Evolutionary conservation across 371 early-diverging fungal genomes (phyloP).

Genomic region (Rhizopus stolonifer): DNA sequence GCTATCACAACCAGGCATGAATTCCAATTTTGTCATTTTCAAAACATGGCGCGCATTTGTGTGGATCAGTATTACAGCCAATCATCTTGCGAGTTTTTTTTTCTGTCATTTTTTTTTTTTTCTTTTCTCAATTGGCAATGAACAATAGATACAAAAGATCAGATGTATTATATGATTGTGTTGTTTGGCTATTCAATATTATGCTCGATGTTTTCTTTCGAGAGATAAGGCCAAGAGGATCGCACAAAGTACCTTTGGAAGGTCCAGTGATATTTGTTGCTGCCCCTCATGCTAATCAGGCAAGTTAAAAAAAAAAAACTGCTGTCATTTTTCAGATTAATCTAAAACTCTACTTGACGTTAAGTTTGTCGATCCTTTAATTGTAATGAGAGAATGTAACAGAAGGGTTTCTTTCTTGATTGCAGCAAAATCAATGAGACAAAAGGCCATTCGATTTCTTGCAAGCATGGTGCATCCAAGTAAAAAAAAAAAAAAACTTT

Average conservation of each 20-base stretch:
- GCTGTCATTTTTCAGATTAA: neutral
- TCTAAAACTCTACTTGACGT: neutral
- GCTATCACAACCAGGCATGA: too few relatives aligned
- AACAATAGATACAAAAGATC: neutral
- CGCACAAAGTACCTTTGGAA: slow-evolving; percentile 80
- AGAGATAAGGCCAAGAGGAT: slow-evolving; percentile 85
- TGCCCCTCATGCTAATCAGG: slow-evolving; percentile 96
- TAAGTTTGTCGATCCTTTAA: slow-evolving; percentile 92
- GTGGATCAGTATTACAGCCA: neutral
- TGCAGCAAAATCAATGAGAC: slow-evolving; percentile 87
- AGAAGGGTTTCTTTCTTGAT: slow-evolving; percentile 84
- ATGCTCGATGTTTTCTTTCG: slow-evolving; percentile 83
- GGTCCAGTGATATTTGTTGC: slow-evolving; percentile 94
- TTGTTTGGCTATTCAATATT: slow-evolving; percentile 57
- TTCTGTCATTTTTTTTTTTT: neutral
- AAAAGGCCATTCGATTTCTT: slow-evolving; percentile 79
- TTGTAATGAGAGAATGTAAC: slow-evolving; percentile 78
- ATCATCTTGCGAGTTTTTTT: neutral
- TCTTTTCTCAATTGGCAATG: neutral
- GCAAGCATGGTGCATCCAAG: slow-evolving; percentile 73
- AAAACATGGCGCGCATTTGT: neutral
- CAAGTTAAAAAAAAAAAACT: slow-evolving; percentile 22
- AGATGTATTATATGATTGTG: slow-evolving; percentile 36
- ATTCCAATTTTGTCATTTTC: too few relatives aligned
- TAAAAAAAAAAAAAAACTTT: slow-evolving; percentile 26